A percentile compares a stretch with the other conserved stretches of the same genome.
These are phyloP conservation scores for Steccherinum ochraceum DNA, from an alignment of 768 basidiomycete genomes.

Conservation along the genomic window DNA sequence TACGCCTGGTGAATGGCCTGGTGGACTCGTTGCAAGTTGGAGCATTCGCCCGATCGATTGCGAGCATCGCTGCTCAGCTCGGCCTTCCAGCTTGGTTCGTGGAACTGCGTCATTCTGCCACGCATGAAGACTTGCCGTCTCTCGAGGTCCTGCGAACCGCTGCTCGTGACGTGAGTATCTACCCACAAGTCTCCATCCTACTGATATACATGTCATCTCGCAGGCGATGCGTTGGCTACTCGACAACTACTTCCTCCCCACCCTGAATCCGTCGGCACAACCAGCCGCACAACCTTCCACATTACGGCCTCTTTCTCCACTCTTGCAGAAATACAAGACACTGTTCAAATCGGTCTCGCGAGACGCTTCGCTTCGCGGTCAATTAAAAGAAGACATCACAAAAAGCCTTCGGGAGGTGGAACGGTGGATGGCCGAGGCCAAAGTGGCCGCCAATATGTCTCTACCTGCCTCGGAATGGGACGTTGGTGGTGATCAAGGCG, in stretches of 20 bases:
- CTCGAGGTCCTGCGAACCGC: slow-evolving; percentile 75
- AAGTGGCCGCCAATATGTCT: slow-evolving; percentile 49
- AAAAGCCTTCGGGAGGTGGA: slow-evolving; percentile 57
- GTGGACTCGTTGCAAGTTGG: slow-evolving; percentile 93
- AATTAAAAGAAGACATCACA: slow-evolving; percentile 44
- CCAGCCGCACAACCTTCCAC: slow-evolving; percentile 19
- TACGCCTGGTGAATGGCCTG: slow-evolving; percentile 89
- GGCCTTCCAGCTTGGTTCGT: slow-evolving; percentile 87
- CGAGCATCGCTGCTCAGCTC: slow-evolving; percentile 80
- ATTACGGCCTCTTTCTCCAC: slow-evolving; percentile 55
- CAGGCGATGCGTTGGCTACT: slow-evolving; percentile 83
- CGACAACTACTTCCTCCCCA: slow-evolving; percentile 79
- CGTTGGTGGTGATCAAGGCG: slow-evolving; percentile 18
- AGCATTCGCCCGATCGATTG: slow-evolving; percentile 85
- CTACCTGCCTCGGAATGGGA: slow-evolving; percentile 46
- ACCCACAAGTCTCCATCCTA: background rate
- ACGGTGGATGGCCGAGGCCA: slow-evolving; percentile 73
- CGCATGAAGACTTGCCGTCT: slow-evolving; percentile 91
- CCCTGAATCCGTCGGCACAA: slow-evolving; percentile 50
- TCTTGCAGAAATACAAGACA: slow-evolving; percentile 69
- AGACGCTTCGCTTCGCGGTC: slow-evolving; percentile 55
- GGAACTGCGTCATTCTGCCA: slow-evolving; percentile 89
- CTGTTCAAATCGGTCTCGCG: slow-evolving; percentile 55
- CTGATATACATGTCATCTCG: slow-evolving; percentile 1
- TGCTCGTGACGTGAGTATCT: slow-evolving; percentile 51